Base-by-base conservation (phyloP, 2,329 filamentous ascomycete genomes). In the Fusarium sp. region DNA sequence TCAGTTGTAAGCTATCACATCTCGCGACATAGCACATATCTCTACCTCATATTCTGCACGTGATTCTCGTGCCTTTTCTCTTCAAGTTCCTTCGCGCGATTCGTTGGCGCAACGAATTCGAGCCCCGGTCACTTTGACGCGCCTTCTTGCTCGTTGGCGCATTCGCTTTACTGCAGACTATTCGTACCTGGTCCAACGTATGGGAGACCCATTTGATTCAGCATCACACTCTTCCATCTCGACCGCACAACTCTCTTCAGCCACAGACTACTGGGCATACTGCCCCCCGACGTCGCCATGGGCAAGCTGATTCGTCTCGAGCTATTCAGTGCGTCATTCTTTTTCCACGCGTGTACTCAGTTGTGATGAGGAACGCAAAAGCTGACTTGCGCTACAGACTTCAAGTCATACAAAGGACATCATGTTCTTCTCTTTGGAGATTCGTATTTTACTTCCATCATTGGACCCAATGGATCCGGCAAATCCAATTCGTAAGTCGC, bases 321-420 rank as follows among this genome's bases (percentile, higher is more conserved):
- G 85, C 86, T 99, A 66, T 97, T 92, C 83, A 97, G 93, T 96
- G 84, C 70, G 90, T 83, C 44, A 24, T 56, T 41, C 40, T 44
- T 41, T 48, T 44, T 13, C 28, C 24, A 15, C 22, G 39, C 28
- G 46, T 30, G 19, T 44, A 44, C 13, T 28, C 43, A 22, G 32
- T 53, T 48, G 53, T 58, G 40, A 55, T 35, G 35, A 39, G 15
- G 37, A 20, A 14, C 26, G 48, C 57, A 45, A 26, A 40, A 43
- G 30, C 71, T 75, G 55, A 75, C 65, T 37, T 52, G 24, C 20
- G 40, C 22, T 48, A 28, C 75, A 96, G 92, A 99, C 84, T 99
- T 99, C 89, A 99, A 99, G 83, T 98, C 96, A 74, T 99, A 99
- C 84, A 97, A 97, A 80, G 96, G 94, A 60, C 94, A 97, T 75